Conservation (phyloP, 108 stramenopile genomes). For the Cyclotella atomus region DNA sequence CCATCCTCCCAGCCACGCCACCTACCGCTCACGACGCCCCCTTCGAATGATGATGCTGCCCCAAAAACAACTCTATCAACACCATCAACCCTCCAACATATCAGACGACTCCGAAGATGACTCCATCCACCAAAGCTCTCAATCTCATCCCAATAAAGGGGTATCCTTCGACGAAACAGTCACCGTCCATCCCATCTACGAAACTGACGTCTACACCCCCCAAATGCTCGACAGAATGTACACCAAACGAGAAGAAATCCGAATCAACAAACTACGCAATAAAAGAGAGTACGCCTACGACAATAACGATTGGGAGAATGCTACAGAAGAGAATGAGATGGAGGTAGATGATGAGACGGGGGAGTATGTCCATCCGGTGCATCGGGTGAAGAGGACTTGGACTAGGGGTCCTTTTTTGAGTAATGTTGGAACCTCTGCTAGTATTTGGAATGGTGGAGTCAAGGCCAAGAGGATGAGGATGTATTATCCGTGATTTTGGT, state of each 20-base stretch:
- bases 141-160: too few species aligned
- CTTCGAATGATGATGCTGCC: slow-evolving; percentile 8
- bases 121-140: too few species aligned
- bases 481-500: slow-evolving; percentile 41
- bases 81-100: neutral
- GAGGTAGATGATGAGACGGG: slow-evolving; percentile 25
- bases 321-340: slow-evolving; percentile 52
- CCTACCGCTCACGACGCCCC: neutral
- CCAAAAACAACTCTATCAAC: slow-evolving; percentile 2
- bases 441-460: neutral
- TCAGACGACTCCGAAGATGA: slow-evolving; percentile 5
- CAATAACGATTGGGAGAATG: slow-evolving; percentile 50
- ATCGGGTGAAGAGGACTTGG: slow-evolving; percentile 8
- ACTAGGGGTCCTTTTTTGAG: slow-evolving; percentile 13
- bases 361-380: slow-evolving; percentile 49
- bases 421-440: slow-evolving; percentile 3
- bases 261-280: slow-evolving; percentile 41
- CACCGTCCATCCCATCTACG: slow-evolving; percentile 38
- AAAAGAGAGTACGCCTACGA: slow-evolving; percentile 54
- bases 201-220: slow-evolving; percentile 32
- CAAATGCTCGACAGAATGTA: slow-evolving; percentile 29
- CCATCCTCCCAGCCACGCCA: neutral
- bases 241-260: slow-evolving; percentile 39
- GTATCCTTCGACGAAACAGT: slow-evolving; percentile 42
- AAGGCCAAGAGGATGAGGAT: slow-evolving; percentile 49